Percentiles rank a stretch among this genome's conserved stretches.
phyloP scores from a whole-genome alignment of 2,329 filamentous ascomycete species.

The Pseudocercospora eumusae region DNA sequence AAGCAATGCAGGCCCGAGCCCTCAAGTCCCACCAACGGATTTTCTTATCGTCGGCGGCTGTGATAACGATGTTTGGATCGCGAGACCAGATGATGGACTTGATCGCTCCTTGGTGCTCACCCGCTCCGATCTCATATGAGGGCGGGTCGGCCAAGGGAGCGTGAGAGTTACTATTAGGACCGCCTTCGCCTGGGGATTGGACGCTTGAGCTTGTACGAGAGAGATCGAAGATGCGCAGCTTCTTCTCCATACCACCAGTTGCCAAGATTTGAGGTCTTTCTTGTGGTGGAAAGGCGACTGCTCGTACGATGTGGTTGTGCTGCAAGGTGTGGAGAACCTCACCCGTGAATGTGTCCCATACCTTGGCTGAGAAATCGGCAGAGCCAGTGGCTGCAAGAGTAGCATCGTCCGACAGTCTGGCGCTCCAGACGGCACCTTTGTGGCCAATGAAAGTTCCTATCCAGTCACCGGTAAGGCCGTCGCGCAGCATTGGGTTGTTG shows the following conservation, averaged over 20 bases:
- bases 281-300: conserved; percentile 75
- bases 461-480: conserved; percentile 95
- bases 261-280: conserved; percentile 74
- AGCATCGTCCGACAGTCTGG: conserved; percentile 83
- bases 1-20: conserved; percentile 70
- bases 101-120: conserved; percentile 82
- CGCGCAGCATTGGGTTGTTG: conserved; percentile 96
- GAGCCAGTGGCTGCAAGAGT: conserved; percentile 88
- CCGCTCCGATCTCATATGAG: conserved; percentile 83
- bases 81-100: conserved; percentile 92
- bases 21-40: conserved; percentile 94
- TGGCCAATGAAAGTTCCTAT: conserved; percentile 98
- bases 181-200: conserved; percentile 20
- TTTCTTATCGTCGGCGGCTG: conserved; percentile 85
- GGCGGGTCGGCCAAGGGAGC: conserved; percentile 41
- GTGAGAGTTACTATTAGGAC: conserved; percentile 10
- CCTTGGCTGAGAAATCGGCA: conserved; percentile 86
- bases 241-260: conserved; percentile 95
- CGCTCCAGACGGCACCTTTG: conserved; percentile 98
- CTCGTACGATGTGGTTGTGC: conserved; percentile 93
- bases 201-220: conserved; percentile 53
- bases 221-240: conserved; percentile 89
- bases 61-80: conserved; percentile 81
- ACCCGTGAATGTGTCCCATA: conserved; percentile 96
- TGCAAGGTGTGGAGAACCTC: conserved; percentile 83